phyloP scores from a whole-genome alignment of 2,329 filamentous ascomycete species.

The Chaetomium sp. region DNA sequence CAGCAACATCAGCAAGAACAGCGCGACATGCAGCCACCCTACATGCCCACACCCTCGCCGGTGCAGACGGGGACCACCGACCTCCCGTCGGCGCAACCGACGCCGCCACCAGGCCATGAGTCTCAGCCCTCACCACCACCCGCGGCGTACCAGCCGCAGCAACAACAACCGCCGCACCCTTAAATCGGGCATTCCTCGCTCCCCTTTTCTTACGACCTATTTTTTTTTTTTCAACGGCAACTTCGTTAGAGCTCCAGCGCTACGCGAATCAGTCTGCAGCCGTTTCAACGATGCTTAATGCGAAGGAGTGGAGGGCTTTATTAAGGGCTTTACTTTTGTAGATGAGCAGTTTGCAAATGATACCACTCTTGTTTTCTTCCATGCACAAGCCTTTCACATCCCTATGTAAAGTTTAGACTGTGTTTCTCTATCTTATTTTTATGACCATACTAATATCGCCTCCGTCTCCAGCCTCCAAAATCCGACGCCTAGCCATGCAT shows the following conservation, averaged over 20 bases:
- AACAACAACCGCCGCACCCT: not conserved
- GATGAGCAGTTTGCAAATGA: constrained; percentile 3
- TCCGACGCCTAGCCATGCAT: too few relatives aligned
- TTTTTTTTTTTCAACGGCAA: not conserved
- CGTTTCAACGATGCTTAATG: not conserved
- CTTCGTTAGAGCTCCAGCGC: not conserved
- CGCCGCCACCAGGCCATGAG: not conserved
- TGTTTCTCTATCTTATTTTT: too few relatives aligned
- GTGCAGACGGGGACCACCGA: constrained; percentile 4
- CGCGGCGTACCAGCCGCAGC: not conserved
- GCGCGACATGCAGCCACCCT: not conserved
- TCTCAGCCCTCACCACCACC: not conserved
- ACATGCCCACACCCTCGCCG: constrained; percentile 7
- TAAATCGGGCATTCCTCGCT: too few relatives aligned
- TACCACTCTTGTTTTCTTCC: not conserved
- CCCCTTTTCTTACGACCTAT: not conserved
- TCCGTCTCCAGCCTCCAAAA: too few relatives aligned
- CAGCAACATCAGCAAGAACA: not conserved
- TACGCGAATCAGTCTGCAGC: not conserved
- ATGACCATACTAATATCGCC: too few relatives aligned
- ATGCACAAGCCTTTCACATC: too few relatives aligned
- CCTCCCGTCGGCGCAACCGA: not conserved
- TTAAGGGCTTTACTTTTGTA: not conserved
- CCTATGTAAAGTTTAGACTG: too few relatives aligned
- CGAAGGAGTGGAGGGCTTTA: not conserved